Base-by-base conservation (phyloP, 2,329 filamentous ascomycete species). In the Colletotrichum liriopes region DNA sequence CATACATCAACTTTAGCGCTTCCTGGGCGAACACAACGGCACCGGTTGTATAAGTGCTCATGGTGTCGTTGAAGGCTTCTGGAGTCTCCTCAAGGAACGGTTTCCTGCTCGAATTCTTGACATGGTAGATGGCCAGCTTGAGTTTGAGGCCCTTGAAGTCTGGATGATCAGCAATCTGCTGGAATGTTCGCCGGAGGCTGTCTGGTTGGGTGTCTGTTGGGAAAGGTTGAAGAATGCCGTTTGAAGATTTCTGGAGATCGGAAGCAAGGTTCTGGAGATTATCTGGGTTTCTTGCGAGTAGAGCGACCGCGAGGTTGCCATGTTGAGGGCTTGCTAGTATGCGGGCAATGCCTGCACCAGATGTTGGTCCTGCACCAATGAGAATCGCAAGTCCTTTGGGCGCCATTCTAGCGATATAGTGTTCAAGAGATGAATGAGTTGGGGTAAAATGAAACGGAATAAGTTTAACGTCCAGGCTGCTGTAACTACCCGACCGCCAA, bases 21-120 rank as follows among this genome's bases (percentile, higher is more conserved):
- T 89, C 85, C 75, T 91, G 88, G 0, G 85, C 81, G 74, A 91
- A 91, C 0, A 85, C 82, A 74, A 90, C 87, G 1, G 88, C 87
- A 0, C 88, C 88, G 3, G 87, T 87, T 1, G 86, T 87, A 77
- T 89, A 90, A 0, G 81, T 82, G 64, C 86, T 83, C 70, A 90
- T 74, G 61, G 83, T 86, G 2, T 84, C 78, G 54, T 80, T 84
- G 75, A 87, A 88, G 3, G 82, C 81, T 32, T 88, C 84, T 35
- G 86, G 82, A 0, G 87, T 89, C 75, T 89, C 87, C 52, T 86
- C 81, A 58, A 89, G 80, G 77, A 89, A 90, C 0, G 88, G 86
- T 74, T 87, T 89, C 78, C 86, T 88, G 74, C 82, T 83, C 0
- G 82, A 82, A 73, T 89, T 85, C 77, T 90, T 91, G 76, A 91